Conservation (phyloP, 306 rosid species). For the Medicago lupulina region DNA sequence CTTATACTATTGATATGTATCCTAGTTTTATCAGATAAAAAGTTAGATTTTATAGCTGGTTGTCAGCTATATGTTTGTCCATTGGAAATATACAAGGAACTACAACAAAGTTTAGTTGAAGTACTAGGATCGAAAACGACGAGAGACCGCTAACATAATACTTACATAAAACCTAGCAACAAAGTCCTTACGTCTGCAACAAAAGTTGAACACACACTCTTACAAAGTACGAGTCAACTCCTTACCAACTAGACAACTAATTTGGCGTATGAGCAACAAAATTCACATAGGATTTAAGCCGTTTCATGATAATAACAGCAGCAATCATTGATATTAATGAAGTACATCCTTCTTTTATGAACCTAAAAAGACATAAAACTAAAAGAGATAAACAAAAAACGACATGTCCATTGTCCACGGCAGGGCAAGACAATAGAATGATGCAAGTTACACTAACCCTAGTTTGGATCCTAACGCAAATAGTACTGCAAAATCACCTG, state of each 20-base stretch:
- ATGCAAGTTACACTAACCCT: neutral
- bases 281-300: neutral
- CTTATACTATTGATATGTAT: neutral
- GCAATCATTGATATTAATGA: neutral
- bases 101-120: neutral
- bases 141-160: too few relatives aligned
- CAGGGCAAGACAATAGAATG: conserved; percentile 20
- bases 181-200: too few relatives aligned
- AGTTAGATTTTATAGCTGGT: neutral
- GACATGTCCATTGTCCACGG: conserved; percentile 7
- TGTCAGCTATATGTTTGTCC: neutral
- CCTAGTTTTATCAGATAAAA: neutral
- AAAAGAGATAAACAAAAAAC: neutral
- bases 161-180: too few relatives aligned
- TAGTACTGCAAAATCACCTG: neutral
- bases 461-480: conserved; percentile 20
- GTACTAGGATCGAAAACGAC: too few relatives aligned
- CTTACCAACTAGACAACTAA: too few relatives aligned
- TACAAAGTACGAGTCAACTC: too few relatives aligned
- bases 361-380: neutral
- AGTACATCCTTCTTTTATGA: neutral
- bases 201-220: too few relatives aligned
- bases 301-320: neutral
- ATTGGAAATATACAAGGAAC: neutral
- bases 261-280: too few relatives aligned